These are phyloP conservation scores for Isatis tinctoria DNA, from an alignment of 345 rosid species.

Conservation along the genomic window DNA sequence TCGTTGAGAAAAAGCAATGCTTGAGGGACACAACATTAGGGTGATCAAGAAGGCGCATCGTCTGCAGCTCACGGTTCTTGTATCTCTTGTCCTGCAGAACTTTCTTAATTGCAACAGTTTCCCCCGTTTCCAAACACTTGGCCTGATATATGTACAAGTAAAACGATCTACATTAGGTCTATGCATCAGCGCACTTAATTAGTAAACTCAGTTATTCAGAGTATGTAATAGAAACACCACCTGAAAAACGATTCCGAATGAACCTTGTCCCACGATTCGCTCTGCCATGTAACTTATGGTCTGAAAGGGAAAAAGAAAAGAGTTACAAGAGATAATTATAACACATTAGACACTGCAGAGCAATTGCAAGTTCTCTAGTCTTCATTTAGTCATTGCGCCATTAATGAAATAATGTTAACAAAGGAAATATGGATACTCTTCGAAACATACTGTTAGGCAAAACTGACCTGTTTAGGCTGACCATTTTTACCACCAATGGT, in stretches of 20 bases:
- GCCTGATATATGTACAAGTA: conserved; percentile 48
- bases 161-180: background rate
- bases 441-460: background rate
- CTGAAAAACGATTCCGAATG: conserved; percentile 97
- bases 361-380: background rate
- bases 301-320: conserved; percentile 33
- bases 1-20: conserved; percentile 96
- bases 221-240: conserved; percentile 27
- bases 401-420: background rate
- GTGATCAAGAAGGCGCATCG: conserved; percentile 95
- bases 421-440: background rate
- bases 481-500: conserved; percentile 81
- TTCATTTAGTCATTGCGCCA: background rate
- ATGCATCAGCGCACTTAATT: background rate
- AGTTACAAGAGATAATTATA: background rate
- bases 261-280: conserved; percentile 92
- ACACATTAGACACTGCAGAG: conserved; percentile 1
- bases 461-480: conserved; percentile 71
- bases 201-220: background rate
- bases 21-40: conserved; percentile 86
- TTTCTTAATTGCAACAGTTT: conserved; percentile 66
- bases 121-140: conserved; percentile 94
- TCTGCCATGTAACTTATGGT: conserved; percentile 97
- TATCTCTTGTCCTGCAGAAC: conserved; percentile 76
- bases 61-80: conserved; percentile 96